Evolutionary conservation across 345 rosid genomes (phyloP).

Genomic region (Hirschfeldia incana): DNA sequence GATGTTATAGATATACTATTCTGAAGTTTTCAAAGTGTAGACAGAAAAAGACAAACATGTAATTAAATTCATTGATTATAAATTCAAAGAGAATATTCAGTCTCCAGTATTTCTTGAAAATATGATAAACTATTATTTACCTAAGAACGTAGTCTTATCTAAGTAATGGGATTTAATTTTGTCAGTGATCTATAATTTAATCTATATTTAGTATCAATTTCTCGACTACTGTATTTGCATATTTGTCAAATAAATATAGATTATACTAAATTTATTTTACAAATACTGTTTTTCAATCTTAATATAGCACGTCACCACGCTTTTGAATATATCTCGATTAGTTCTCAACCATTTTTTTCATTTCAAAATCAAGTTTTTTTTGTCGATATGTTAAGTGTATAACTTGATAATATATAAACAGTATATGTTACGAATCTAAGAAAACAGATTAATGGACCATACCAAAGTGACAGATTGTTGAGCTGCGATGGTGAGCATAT

Average conservation of each 20-base stretch:
- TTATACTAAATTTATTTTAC: background rate
- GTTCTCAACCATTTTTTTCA: background rate
- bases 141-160: background rate
- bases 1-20: background rate
- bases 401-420: background rate
- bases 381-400: background rate
- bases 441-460: background rate
- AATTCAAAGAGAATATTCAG: background rate
- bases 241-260: background rate
- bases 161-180: background rate
- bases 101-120: background rate
- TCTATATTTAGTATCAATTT: too few relatives aligned
- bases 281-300: background rate
- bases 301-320: background rate
- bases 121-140: background rate
- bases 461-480: constrained; percentile 66
- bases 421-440: background rate
- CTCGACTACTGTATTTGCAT: background rate
- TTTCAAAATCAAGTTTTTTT: background rate
- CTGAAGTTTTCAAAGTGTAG: background rate
- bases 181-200: background rate
- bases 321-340: background rate
- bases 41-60: background rate
- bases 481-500: constrained; percentile 63
- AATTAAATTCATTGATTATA: background rate